Evolutionary conservation across 2,329 filamentous ascomycete genomes (phyloP).

Genomic region (Hypoxylon sp.): DNA sequence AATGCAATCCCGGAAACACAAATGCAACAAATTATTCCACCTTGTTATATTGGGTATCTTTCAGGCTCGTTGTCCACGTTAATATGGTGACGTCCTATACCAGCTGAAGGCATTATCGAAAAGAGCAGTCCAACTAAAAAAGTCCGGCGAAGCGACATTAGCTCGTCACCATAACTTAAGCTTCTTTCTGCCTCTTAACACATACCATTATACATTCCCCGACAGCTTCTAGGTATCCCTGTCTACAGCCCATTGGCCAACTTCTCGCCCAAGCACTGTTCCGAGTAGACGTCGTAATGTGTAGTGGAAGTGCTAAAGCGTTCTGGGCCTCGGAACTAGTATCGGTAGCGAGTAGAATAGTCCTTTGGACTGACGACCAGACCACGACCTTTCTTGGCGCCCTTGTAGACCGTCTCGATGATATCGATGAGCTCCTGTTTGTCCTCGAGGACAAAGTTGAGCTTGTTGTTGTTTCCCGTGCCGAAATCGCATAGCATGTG

Average conservation of each 20-base stretch:
- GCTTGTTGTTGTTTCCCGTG: conserved; percentile 98
- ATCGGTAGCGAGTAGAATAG: conserved; percentile 54
- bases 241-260: background rate
- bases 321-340: conserved; percentile 39
- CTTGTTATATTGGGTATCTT: background rate
- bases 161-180: conserved; percentile 13
- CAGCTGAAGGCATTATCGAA: conserved; percentile 16
- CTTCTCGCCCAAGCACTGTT: background rate
- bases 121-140: background rate
- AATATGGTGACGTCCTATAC: conserved; percentile 1
- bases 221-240: conserved; percentile 1
- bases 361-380: conserved; percentile 96
- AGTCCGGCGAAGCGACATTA: conserved; percentile 23
- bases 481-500: conserved; percentile 99
- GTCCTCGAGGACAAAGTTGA: conserved; percentile 96
- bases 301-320: background rate
- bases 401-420: conserved; percentile 95
- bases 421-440: conserved; percentile 99
- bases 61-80: conserved; percentile 5
- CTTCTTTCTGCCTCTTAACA: conserved; percentile 13
- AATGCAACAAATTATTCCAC: background rate
- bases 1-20: background rate
- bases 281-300: background rate
- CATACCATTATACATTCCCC: conserved; percentile 29
- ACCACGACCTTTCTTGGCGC: conserved; percentile 98